phyloP scores from a whole-genome alignment of 2,329 filamentous ascomycete species.

The Cordyceps fumosorosea region DNA sequence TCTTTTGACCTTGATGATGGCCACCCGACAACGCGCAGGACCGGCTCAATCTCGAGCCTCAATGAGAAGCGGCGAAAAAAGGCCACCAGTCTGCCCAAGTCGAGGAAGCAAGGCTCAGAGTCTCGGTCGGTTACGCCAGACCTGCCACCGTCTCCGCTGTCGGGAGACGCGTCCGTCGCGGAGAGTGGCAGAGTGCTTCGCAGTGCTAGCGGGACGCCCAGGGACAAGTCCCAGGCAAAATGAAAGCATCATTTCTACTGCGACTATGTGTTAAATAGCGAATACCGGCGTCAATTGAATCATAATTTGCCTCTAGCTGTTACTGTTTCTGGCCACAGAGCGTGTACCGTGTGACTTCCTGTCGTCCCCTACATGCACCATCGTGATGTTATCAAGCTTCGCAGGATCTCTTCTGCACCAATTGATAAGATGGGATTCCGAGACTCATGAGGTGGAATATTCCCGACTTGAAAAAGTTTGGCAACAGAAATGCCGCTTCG shows the following conservation, averaged over 20 bases:
- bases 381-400: too few relatives aligned
- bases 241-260: not conserved
- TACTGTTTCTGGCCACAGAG: not conserved
- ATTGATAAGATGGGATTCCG: not conserved
- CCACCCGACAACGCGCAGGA: constrained; percentile 33
- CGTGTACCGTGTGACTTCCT: not conserved
- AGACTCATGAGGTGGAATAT: not conserved
- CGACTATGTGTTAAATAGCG: constrained; percentile 6
- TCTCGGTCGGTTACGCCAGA: constrained; percentile 50
- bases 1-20: constrained; percentile 40
- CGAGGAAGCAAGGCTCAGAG: constrained; percentile 39
- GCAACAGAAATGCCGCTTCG: not conserved
- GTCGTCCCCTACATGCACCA: not conserved
- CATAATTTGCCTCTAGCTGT: not conserved
- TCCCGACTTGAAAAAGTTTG: not conserved
- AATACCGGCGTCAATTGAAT: not conserved
- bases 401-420: not conserved
- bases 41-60: constrained; percentile 40
- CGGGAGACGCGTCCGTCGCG: constrained; percentile 36
- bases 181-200: constrained; percentile 18
- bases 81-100: constrained; percentile 34
- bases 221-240: not conserved
- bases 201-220: constrained; percentile 7
- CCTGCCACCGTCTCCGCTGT: constrained; percentile 47
- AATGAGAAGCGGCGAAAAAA: constrained; percentile 49